phyloP scores from a whole-genome alignment of 495 filamentous ascomycete genomes.

The Daldinia concentrica region DNA sequence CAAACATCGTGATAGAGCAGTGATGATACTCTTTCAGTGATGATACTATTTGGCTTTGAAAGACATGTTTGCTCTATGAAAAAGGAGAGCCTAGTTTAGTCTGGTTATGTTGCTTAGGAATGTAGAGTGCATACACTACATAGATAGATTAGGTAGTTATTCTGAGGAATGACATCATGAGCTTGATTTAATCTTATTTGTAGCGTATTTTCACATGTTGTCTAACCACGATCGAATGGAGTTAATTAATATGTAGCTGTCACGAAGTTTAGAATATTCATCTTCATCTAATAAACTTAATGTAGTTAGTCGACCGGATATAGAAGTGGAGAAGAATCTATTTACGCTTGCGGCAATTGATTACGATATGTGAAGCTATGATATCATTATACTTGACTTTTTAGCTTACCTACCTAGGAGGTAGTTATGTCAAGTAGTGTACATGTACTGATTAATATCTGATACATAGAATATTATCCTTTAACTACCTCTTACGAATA shows the following conservation, averaged over 20 bases:
- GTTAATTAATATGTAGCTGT: neutral
- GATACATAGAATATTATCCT: too few species aligned
- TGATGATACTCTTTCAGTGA: too few species aligned
- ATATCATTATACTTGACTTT: conserved; percentile 18
- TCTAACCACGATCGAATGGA: neutral
- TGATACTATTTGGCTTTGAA: conserved; percentile 19
- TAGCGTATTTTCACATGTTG: neutral
- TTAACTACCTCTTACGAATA: too few species aligned
- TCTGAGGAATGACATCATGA: conserved; percentile 16
- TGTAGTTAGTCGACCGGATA: conserved; percentile 25
- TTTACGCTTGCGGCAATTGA: conserved; percentile 20
- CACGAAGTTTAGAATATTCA: conserved; percentile 17
- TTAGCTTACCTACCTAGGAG: too few species aligned
- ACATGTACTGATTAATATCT: neutral
- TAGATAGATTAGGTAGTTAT: too few species aligned
- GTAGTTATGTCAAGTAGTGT: too few species aligned
- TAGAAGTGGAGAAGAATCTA: conserved; percentile 17
- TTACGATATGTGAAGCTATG: conserved; percentile 26
- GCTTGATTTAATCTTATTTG: neutral
- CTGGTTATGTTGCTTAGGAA: neutral
- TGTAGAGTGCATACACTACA: too few species aligned
- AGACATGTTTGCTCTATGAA: neutral
- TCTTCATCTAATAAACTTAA: conserved; percentile 23
- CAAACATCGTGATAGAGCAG: conserved; percentile 21
- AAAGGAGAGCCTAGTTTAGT: too few species aligned